phyloP scores from a whole-genome alignment of 352 stramenopile species.

The Phytophthora pini region DNA sequence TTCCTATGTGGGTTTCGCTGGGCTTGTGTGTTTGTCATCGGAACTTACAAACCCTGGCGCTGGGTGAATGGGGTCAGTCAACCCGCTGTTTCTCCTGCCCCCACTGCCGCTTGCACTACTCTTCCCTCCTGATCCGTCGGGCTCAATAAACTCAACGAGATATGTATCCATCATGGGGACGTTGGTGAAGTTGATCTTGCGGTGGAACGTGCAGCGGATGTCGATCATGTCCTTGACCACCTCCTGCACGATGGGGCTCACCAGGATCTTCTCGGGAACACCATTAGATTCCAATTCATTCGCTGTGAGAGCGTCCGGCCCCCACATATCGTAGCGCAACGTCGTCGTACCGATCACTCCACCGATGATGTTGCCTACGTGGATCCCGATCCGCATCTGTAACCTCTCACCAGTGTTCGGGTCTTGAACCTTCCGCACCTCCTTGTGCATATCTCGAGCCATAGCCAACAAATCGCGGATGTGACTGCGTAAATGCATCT shows the following conservation, averaged over 20 bases:
- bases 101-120: not conserved
- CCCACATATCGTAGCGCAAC: constrained; percentile 92
- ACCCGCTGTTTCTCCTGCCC: constrained; percentile 19
- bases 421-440: constrained; percentile 83
- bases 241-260: constrained; percentile 81
- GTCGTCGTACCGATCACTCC: constrained; percentile 88
- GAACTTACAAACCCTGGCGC: constrained; percentile 8
- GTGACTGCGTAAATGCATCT: constrained; percentile 84
- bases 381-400: constrained; percentile 90
- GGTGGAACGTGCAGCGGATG: constrained; percentile 84
- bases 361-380: constrained; percentile 89
- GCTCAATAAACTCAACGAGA: constrained; percentile 80
- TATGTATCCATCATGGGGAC: constrained; percentile 87
- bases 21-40: constrained; percentile 13
- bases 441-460: constrained; percentile 89
- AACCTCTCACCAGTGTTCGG: constrained; percentile 84
- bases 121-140: constrained; percentile 24
- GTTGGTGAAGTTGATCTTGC: constrained; percentile 85
- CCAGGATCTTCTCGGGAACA: constrained; percentile 79
- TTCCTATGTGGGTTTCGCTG: constrained; percentile 6
- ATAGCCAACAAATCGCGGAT: constrained; percentile 83
- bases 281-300: constrained; percentile 91
- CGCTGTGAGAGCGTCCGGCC: constrained; percentile 78
- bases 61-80: constrained; percentile 5
- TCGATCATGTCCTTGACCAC: constrained; percentile 87